Base-by-base conservation (phyloP, 1,284 basidiomycete species). In the Boletellus sp. region DNA sequence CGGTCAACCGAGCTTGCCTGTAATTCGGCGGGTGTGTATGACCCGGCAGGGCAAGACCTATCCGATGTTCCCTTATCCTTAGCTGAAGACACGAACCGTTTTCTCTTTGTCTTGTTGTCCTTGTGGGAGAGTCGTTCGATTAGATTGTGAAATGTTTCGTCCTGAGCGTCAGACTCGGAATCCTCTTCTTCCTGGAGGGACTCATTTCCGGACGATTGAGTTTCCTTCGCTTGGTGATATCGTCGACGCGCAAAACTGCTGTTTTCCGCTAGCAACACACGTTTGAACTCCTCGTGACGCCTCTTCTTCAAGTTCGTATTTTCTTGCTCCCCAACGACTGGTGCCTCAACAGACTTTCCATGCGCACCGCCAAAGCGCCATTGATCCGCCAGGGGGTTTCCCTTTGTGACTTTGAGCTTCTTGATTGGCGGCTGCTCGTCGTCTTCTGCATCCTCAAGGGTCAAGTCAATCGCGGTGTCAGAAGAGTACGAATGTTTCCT, bases 1-100 rank as follows among this genome's bases (percentile, higher is more conserved):
- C 1, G 47, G 17, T 13, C 6, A 37, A 43, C 8, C 21, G 36
- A 14, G 3, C 52, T 46, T 64, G 81, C 88, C 76, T 94, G 92
- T 48, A 83, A 74, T 68, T 95, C 92, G 27, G 94, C 61, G 0
- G 88, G 87, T 2, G 92, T 94, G 63, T 89, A 95, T 2, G 83
- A 58, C 0, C 91, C 92, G 53, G 83, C 82, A 0, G 90, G 88
- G 0, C 91, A 91, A 13, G 89, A 53, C 42, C 77, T 77, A 45
- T 74, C 74, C 13, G 60, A 60, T 48, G 70, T 69, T 62, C 74
- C 76, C 50, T 66, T 66, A 54, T 30, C 46, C 39, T 45, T 68
- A 70, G 32, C 57, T 51, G 53, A 47, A 22, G 49, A 35, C 43
- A 37, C 35, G 5, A 37, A n/a, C n/a, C 47, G 45, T 29, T 42